Base-by-base conservation (phyloP, 139 green algal genomes). In the Deuterostichococcus epilithicus region DNA sequence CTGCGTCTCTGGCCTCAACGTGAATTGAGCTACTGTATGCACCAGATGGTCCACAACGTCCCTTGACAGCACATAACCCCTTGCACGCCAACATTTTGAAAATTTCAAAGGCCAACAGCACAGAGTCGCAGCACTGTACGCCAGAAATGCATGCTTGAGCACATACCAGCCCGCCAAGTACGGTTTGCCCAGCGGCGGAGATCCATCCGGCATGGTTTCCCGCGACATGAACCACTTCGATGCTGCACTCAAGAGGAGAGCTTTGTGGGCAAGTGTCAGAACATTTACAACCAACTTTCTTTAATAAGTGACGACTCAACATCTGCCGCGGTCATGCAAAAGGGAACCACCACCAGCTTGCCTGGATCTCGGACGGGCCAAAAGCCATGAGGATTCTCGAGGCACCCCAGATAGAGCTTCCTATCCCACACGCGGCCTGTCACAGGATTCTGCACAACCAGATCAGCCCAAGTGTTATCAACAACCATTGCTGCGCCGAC, bases 181-280 rank as follows among this genome's bases (percentile, higher is more conserved):
- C 32, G 80, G 75, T 33, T 77, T 47, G 8, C 78, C 84, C 58
- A 79, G 52, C 0, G 86, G 86, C 3, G 81, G 75, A 1, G 68
- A 60, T 2, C 39, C 10, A 37, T 93, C 80, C 0, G 88, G 82
- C 59, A 92, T 82, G 30, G 87, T 80, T 6, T 84, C 39, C 0
- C 70, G 60, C 0, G 77, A 75, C 23, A 93, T 74, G 47, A 84
- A 93, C 88, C 88, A 92, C 70, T 91, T 92, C 52, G 60, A 81
- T 8, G 10, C 52, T 63, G 52, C 52, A 63, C 13, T 23, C 13
- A 13, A 52, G 42, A 52, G 42, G n/a, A n/a, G n/a, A n/a, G n/a
- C n/a, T n/a, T n/a, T n/a, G n/a, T n/a, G n/a, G n/a, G n/a, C n/a
- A n/a, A n/a, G n/a, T n/a, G n/a, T n/a, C n/a, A n/a, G n/a, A n/a